These are phyloP conservation scores for Backusella mclennaniae DNA, from an alignment of 192 early-diverging fungal species.

Conservation along the genomic window DNA sequence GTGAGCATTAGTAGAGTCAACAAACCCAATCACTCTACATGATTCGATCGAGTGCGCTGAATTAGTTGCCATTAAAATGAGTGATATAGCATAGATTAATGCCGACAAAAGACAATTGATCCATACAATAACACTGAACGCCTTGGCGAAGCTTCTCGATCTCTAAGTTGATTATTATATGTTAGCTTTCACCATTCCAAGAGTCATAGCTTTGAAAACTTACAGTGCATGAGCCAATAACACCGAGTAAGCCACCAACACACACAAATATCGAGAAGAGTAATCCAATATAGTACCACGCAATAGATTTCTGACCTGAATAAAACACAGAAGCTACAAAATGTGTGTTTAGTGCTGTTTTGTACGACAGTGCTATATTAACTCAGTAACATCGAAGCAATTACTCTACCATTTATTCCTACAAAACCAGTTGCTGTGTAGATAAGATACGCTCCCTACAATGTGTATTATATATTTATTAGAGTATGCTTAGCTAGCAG, in stretches of 20 bases:
- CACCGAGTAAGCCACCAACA: constrained; percentile 29
- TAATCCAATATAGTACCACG: constrained; percentile 26
- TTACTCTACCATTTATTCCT: constrained; percentile 16
- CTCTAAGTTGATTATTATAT: constrained; percentile 7
- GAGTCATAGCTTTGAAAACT: background rate
- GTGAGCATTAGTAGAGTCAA: constrained; percentile 27
- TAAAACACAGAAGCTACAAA: constrained; percentile 28
- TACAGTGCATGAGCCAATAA: constrained; percentile 36
- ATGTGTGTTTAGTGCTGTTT: background rate
- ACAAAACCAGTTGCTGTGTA: constrained; percentile 21
- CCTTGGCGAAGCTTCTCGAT: constrained; percentile 33
- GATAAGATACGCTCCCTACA: constrained; percentile 14
- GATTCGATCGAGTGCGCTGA: constrained; percentile 18
- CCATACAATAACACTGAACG: constrained; percentile 36
- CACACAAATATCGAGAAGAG: constrained; percentile 30
- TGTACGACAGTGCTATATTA: background rate
- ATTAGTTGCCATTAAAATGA: constrained; percentile 25
- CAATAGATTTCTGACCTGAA: constrained; percentile 27
- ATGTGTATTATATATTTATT: background rate
- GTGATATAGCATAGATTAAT: constrained; percentile 29
- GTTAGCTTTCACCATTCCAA: background rate
- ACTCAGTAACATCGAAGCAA: background rate
- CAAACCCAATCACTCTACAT: constrained; percentile 28
- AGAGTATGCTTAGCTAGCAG: background rate
- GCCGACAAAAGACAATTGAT: constrained; percentile 28